Base-by-base conservation (phyloP, 352 stramenopile genomes). In the Saprolegnia parasitica region DNA sequence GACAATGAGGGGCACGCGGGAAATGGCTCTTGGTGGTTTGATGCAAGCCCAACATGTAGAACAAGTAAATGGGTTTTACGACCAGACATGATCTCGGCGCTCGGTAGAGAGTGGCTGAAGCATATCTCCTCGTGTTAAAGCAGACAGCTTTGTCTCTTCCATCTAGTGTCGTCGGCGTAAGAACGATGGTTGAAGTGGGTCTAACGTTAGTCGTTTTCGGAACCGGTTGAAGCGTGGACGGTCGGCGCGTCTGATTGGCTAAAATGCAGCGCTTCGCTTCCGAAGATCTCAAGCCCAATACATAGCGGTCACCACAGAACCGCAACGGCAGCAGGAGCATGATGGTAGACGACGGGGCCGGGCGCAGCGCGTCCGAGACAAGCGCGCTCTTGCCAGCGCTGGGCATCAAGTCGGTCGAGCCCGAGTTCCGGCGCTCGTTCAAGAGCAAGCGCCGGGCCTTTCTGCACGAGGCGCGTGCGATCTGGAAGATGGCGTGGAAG, bases 401-500 rank as follows among this genome's bases (percentile, higher is more conserved):
- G 18, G 24, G 20, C 5, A 57, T 70, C 35, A 60, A 62, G 37
- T 37, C 56, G 40, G 42, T 67, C 16, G 49, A 63, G 47, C 50
- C 20, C 21, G 32, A 52, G 29, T 15, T 11, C 20, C 29, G 32
- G 9, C 42, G 46, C 32, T 49, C 46, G 21, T 61, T 58, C 26
- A 35, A 42, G 20, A 24, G 21, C 16, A 47, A 13, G 54, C 32
- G 47, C 26, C 24, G 80, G 20, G 76, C 80, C 16, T 78, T 76
- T 55, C 56, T 67, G n/a, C 77, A 88, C 42, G 84, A 92, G 64
- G 79, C 81, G 39, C 76, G 73, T 46, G 77, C 81, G 67, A 88
- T 93, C 71, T 93, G 83, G 83, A 81, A 72, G 68, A 91, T 93
- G 86, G 86, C 81, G 58, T 93, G 82, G 84, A 86, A 91, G 67